Percentiles rank a stretch among this genome's conserved stretches.
Conservation (phyloP, 768 basidiomycete species). For the Mycena maculata region DNA sequence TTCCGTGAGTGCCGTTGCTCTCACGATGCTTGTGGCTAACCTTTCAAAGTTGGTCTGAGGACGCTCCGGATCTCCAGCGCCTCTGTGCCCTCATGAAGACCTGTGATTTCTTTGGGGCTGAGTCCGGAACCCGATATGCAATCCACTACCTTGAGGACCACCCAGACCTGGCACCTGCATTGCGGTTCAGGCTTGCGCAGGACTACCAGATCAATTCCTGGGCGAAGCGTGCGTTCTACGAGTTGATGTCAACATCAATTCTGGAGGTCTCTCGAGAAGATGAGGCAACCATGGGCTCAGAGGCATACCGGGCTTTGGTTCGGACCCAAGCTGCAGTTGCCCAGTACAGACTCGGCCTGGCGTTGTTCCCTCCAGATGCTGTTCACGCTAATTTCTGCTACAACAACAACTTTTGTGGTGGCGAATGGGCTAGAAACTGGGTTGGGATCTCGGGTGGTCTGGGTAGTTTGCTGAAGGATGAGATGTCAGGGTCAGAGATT, state of each 20-base stretch:
- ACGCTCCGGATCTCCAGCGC: not conserved
- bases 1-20: not conserved
- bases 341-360: not conserved
- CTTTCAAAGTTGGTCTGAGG: not conserved
- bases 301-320: not conserved
- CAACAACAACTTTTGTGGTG: not conserved
- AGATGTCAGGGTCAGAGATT: not conserved
- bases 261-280: not conserved
- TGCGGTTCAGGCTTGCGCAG: not conserved
- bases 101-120: not conserved
- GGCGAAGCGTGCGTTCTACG: not conserved
- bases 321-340: not conserved
- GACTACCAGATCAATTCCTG: not conserved
- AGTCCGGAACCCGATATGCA: not conserved
- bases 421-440: not conserved
- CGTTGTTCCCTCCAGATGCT: not conserved
- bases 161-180: not conserved
- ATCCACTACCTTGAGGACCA: conserved; percentile 1
- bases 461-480: not conserved
- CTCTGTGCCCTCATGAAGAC: conserved; percentile 4
- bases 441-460: not conserved
- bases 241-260: not conserved
- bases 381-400: not conserved
- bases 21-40: no score
- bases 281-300: not conserved